Base-by-base conservation (phyloP, 371 early-diverging fungal genomes). In the Smittium culicis region DNA sequence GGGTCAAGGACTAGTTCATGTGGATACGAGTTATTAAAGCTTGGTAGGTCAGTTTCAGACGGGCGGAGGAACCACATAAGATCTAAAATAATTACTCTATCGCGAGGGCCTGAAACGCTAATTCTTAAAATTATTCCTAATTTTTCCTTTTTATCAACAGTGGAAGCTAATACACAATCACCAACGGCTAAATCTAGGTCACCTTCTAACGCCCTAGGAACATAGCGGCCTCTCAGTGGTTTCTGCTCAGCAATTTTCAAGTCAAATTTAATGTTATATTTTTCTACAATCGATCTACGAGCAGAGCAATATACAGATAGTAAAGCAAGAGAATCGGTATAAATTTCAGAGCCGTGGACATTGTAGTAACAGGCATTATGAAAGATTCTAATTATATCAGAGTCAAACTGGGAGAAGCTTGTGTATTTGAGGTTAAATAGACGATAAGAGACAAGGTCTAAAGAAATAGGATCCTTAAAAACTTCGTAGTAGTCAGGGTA, bases 401-500 rank as follows among this genome's bases (percentile, higher is more conserved):
- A 70, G 72, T 83, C 82, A 73, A 88, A 88, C 34, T 82, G 83
- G 1, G 79, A 73, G n/a, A 88, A 71, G 25, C 78, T 81, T 58
- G 79, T 76, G 72, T 88, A 89, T 33, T 80, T 79, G 2, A 73
- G 71, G 20, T 74, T 76, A 72, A 87, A 85, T 57, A 82, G 60
- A 70, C 80, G 80, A 75, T 82, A 78, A n/a, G 90, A 87, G 34
- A 79, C 77, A 34, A 60, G 16, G 16, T 83, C 79, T 3, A 93
- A 69, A 11, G 77, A 70, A 72, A 94, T 92, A 11, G 95, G 96
- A 1, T 83, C 75, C 62, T 86, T 84, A 68, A 93, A 93, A 61
- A 91, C 76, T 35, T 86, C 80, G 75, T 92, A 94, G 73, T 95
- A 96, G 66, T 93, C 93, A 1, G 95, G 93, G 69, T 93, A 93